Evolutionary conservation across 257 asterid genomes (phyloP), one percentile per base, ranked within the genome.

Genomic region (Prunella vulgaris): DNA sequence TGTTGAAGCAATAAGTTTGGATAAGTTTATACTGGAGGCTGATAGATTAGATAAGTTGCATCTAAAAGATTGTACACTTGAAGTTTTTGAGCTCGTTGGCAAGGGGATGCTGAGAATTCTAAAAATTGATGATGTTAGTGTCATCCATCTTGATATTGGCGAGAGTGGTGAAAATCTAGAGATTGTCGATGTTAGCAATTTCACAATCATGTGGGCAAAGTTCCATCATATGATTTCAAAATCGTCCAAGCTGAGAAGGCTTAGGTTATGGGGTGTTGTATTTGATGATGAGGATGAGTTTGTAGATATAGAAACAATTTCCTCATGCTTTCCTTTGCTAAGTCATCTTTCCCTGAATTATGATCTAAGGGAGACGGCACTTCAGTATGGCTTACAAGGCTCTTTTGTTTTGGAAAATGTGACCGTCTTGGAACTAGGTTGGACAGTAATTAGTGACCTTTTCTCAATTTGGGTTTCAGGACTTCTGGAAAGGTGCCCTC

Each of bases 251-350:
- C 71, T 92, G 82, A 86, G 68, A 79, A 82, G 75, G 74, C 95
- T 92, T 27, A 82, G 96, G 77, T 92, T 92, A 5, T 92, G 98
- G 98, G 92, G 87, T 71, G 95, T 92, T 40, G 94, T 92, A 57
- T 92, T 92, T 74, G 98, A 92, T 46, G 92, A 92, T 18, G 98
- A 92, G 73, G 98, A 92, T 6, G 98, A 92, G 84, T 82, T 85
- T 76, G 87, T 92, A 32, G 96, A 87, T 74, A 75, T 92, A n/a
- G 96, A 89, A 83, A 85, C 89, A 18, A 92, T 92, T 33, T 85
- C 98, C 9, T 66, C 90, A 15, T 89, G 94, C 81, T 92, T 92
- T 76, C 98, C 98, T 12, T 76, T 74, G 35, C 70, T 92, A 76
- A 82, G 75, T 21, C 92, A 89, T 77, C 84, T 92, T 12, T 88